These are phyloP conservation scores for Solanum habrochaites DNA, from an alignment of 257 asterid species.

Conservation along the genomic window DNA sequence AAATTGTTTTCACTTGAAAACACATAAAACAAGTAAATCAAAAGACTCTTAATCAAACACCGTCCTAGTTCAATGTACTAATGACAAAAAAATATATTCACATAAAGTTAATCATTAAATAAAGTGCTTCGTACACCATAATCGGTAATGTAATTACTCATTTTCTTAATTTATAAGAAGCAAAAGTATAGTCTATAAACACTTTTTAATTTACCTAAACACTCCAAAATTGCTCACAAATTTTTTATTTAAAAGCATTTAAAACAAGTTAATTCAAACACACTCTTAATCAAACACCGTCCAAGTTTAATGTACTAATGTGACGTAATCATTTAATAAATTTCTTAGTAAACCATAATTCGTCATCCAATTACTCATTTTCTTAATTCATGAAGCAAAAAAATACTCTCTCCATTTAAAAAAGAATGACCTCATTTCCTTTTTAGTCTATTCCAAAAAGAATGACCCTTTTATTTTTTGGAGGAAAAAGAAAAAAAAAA, in stretches of 20 bases:
- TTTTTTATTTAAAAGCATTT: background rate
- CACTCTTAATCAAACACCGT: background rate
- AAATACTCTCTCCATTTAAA: too few species aligned
- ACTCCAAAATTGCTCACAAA: background rate
- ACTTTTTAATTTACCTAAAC: background rate
- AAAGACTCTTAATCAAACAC: background rate
- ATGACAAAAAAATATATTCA: background rate
- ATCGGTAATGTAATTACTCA: background rate
- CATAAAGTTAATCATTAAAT: background rate
- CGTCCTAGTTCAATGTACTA: too few species aligned
- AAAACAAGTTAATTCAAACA: background rate
- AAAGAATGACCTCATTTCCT: too few species aligned
- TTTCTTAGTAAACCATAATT: too few species aligned
- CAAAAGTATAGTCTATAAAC: too few species aligned
- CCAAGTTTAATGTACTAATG: background rate
- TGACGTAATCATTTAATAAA: too few species aligned
- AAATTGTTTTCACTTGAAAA: too few species aligned
- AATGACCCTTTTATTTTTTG: too few species aligned
- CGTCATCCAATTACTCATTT: too few species aligned
- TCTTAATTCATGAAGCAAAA: too few species aligned
- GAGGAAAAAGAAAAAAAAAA: too few species aligned
- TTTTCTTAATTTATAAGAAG: background rate
- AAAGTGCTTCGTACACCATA: background rate
- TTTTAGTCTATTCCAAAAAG: too few species aligned
- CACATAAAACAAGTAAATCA: background rate